These are phyloP conservation scores for Vaccinium darrowii DNA, from an alignment of 148 eudicot species.

Conservation along the genomic window DNA sequence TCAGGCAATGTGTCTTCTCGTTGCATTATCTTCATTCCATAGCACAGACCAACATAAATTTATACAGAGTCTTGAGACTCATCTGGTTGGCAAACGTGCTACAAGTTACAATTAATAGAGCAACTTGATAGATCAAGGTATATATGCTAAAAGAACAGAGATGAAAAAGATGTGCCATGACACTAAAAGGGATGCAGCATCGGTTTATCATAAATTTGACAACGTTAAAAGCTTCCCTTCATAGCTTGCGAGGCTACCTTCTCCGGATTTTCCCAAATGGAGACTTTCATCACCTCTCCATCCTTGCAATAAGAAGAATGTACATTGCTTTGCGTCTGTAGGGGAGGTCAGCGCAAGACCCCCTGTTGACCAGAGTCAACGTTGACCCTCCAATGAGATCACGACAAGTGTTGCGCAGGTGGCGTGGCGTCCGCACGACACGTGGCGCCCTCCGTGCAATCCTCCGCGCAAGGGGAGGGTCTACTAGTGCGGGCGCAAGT, in stretches of 20 bases:
- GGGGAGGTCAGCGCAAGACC: no score
- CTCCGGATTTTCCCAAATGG: constrained; percentile 18
- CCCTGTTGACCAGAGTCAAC: no score
- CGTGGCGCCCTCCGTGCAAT: no score
- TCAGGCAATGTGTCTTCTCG: neutral
- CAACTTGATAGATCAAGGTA: neutral
- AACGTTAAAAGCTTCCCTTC: neutral
- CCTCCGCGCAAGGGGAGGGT: no score
- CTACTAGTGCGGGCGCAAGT: no score
- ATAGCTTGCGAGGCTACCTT: constrained; percentile 29
- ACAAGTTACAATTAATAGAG: no score
- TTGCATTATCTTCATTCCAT: neutral
- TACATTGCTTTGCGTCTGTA: constrained; percentile 28
- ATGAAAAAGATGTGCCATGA: neutral
- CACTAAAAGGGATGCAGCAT: neutral
- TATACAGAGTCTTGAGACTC: no score
- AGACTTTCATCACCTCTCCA: constrained; percentile 19
- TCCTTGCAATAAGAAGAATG: constrained; percentile 20
- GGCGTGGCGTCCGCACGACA: no score
- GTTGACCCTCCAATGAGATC: no score
- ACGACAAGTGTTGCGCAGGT: no score
- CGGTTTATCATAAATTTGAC: neutral
- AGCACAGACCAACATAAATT: neutral
- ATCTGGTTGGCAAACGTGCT: no score
- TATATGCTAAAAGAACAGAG: neutral